These are phyloP conservation scores for Acidiella bohemica DNA, from an alignment of 495 filamentous ascomycete genomes.

Conservation along the genomic window DNA sequence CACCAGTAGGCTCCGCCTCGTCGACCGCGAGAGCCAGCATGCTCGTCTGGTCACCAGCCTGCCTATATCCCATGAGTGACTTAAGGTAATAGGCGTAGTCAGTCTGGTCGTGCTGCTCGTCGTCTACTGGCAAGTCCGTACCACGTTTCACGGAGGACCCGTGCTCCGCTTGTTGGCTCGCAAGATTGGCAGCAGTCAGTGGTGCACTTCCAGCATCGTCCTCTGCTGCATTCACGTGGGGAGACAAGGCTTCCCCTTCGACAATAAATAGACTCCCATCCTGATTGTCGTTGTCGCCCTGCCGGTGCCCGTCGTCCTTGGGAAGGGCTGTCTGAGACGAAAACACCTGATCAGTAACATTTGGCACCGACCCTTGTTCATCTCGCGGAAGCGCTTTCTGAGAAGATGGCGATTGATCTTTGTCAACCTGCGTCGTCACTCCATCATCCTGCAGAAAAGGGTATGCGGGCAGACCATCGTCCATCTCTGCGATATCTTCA, in stretches of 20 bases:
- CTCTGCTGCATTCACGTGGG: not conserved
- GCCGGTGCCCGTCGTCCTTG: no score
- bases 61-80: not conserved
- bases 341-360: no score
- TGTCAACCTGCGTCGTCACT: not conserved
- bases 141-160: not conserved
- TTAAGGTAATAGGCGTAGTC: constrained; percentile 1
- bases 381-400: not conserved
- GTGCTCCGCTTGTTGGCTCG: constrained; percentile 1
- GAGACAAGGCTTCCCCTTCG: no score
- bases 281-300: not conserved
- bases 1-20: not conserved
- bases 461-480: constrained; percentile 4
- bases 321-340: no score
- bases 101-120: constrained; percentile 1
- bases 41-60: not conserved
- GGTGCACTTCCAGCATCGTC: not conserved
- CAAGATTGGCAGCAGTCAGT: constrained; percentile 12
- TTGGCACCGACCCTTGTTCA: no score
- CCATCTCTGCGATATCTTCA: not conserved
- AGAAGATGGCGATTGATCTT: not conserved
- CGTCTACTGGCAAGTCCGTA: constrained; percentile 8
- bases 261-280: no score
- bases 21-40: not conserved
- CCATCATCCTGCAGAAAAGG: not conserved